Evolutionary conservation across 163 green algal genomes (phyloP), one percentile per base, ranked within the genome.

Genomic region (Chloromonas sp.): DNA sequence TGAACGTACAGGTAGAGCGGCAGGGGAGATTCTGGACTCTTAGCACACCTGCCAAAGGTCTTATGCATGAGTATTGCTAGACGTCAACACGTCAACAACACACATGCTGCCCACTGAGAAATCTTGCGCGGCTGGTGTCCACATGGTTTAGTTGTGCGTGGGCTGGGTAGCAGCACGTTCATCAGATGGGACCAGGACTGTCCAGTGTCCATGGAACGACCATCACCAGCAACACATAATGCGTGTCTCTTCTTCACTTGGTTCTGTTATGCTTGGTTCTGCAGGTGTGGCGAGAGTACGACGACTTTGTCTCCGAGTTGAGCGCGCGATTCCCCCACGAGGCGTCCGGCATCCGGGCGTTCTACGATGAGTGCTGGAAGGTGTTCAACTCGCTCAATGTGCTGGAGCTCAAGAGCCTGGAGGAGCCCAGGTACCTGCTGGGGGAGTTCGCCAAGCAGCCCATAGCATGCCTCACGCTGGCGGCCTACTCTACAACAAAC

Each of bases 301-400:
- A 98, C 60, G 88, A 95, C 58, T 99, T 98, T 87, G 85, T 99
- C 0, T 87, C 78, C 0, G 96, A 99, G 90, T 93, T 99, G 62
- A 87, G 83, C 0, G 70, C 83, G 1, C 86, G 85, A 57, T 99
- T 99, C 86, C 96, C 96, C 0, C 91, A 98, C 59, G 96, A 99
- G 86, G 71, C 66, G 11, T 85, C 91, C 5, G 96, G 96, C 87
- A 98, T 99, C 87, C 87, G 87, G 14, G 89, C 88, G 74, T 98
- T 98, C 86, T 99, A 99, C 86, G 96, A 92, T 78, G 96, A 98
- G 85, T 98, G 93, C 91, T 98, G 95, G 95, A 86, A 89, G 82
- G 90, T 97, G 1, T 97, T 97, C 91, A 94, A 96, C 85, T 82
- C 94, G 14, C 91, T 98, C 58, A 98, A 98, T 89, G 89, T 90